Base-by-base conservation (phyloP, 768 basidiomycete genomes). In the Russula brevipes region DNA sequence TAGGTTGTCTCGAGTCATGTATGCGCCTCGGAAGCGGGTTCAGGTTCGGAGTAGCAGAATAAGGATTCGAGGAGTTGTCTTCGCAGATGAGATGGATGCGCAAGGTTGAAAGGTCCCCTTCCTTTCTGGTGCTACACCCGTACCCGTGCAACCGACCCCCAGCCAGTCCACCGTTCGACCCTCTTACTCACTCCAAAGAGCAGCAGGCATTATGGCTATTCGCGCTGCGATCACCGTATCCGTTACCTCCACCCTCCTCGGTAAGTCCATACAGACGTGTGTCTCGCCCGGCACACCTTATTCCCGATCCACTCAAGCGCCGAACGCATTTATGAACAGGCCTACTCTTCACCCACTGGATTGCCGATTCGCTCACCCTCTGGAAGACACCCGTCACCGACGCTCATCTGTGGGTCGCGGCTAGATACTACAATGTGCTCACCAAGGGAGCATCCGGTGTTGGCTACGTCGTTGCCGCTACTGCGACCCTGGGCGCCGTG, bases 321-420 rank as follows among this genome's bases (percentile, higher is more conserved):
- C 50, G 54, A 53, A 57, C 17, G 55, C 19, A 35, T 49, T 42
- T 16, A 17, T 14, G 24, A 39, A 49, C 72, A 92, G 91, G 91
- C 55, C 77, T 87, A 51, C 79, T 94, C 5, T 91, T 91, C 72
- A 92, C 90, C 41, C 88, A 94, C 72, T 94, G 91, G 91, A 92
- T 91, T 65, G 91, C 91, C n/a, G 91, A 94, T 78, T 92, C 90
- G 1, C 77, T 91, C 56, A 94, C 91, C 39, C 80, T 94, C 45
- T 94, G 91, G 91, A 91, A 89, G 76, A 84, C 88, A 12, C 90
- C 91, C 47, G 69, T 76, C 69, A 92, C 88, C n/a, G 90, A 94
- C 69, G 85, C 85, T 65, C 84, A 88, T 67, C 80, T 94, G 12
- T 91, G 89, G 87, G 87, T 85, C 8, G 86, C 91, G 2, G 91